These are phyloP conservation scores for Anisogramma anomala DNA, from an alignment of 2,329 filamentous ascomycete genomes.

Conservation along the genomic window DNA sequence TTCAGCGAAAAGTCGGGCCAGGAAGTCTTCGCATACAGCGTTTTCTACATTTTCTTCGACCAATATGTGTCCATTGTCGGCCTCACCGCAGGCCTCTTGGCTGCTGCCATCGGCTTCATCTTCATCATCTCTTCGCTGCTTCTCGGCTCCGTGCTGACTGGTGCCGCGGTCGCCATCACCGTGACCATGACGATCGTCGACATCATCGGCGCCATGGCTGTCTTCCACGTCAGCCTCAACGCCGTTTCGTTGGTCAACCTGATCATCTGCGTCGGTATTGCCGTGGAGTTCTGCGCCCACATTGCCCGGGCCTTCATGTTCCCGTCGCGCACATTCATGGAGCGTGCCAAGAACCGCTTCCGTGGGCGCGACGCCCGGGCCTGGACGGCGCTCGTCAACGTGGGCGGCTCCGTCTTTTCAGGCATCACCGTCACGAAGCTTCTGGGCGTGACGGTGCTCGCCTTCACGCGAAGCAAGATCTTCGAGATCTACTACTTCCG, in stretches of 20 bases:
- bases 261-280: constrained; percentile 93
- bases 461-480: constrained; percentile 94
- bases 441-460: constrained; percentile 79
- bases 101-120: constrained; percentile 75
- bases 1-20: constrained; percentile 61
- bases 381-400: constrained; percentile 89
- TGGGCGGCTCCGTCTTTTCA: constrained; percentile 87
- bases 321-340: constrained; percentile 70
- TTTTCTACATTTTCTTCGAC: constrained; percentile 99
- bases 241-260: constrained; percentile 92
- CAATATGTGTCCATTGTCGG: constrained; percentile 81
- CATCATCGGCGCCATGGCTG: constrained; percentile 88
- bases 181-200: constrained; percentile 91
- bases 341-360: constrained; percentile 66
- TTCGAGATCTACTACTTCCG: constrained; percentile 99
- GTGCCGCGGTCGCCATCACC: constrained; percentile 69
- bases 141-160: constrained; percentile 73
- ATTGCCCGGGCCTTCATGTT: constrained; percentile 95
- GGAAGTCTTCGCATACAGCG: constrained; percentile 89
- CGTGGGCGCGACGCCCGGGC: constrained; percentile 72
- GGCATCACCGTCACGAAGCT: constrained; percentile 96
- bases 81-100: constrained; percentile 68
- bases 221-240: constrained; percentile 81
- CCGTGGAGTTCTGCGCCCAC: constrained; percentile 94
- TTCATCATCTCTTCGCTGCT: constrained; percentile 68